These are phyloP conservation scores for Eudorina sp. DNA, from an alignment of 139 green algal species.

Conservation along the genomic window DNA sequence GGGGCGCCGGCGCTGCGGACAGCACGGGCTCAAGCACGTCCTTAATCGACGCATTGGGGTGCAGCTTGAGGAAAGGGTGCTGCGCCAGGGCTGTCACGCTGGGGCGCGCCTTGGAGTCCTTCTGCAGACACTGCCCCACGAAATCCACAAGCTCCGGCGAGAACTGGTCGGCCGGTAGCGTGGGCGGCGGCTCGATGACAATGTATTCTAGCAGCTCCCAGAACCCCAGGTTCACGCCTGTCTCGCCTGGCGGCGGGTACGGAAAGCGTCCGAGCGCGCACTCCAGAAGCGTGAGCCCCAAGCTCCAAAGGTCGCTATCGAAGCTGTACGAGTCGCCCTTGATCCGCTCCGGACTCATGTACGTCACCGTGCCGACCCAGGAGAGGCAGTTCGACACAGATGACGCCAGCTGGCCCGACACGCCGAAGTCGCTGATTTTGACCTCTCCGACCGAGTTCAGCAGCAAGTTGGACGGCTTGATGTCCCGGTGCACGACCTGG, in stretches of 20 bases:
- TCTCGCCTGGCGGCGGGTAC: constrained; percentile 54
- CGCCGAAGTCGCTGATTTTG: constrained; percentile 84
- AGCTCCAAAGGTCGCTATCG: constrained; percentile 82
- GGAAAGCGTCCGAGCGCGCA: constrained; percentile 67
- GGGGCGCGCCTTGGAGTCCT: constrained; percentile 53
- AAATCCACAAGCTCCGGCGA: constrained; percentile 89
- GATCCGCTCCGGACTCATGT: constrained; percentile 98
- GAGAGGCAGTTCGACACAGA: constrained; percentile 68
- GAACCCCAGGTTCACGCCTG: constrained; percentile 64
- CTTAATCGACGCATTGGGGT: constrained; percentile 31
- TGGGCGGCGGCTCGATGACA: constrained; percentile 60
- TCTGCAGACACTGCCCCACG: constrained; percentile 77
- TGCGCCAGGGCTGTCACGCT: constrained; percentile 49
- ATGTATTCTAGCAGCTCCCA: constrained; percentile 79
- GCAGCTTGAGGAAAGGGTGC: constrained; percentile 60
- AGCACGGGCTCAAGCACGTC: constrained; percentile 35
- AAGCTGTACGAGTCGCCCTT: constrained; percentile 86
- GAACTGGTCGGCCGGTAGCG: constrained; percentile 63
- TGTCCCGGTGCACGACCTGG: constrained; percentile 81
- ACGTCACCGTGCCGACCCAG: constrained; percentile 93
- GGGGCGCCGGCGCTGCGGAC: no score
- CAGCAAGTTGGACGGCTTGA: constrained; percentile 89
- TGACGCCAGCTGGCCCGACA: constrained; percentile 68
- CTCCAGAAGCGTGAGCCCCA: constrained; percentile 85
- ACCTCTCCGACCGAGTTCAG: constrained; percentile 68